Conservation (phyloP, 805 yeast genomes). For the Wickerhamiella dianesei region DNA sequence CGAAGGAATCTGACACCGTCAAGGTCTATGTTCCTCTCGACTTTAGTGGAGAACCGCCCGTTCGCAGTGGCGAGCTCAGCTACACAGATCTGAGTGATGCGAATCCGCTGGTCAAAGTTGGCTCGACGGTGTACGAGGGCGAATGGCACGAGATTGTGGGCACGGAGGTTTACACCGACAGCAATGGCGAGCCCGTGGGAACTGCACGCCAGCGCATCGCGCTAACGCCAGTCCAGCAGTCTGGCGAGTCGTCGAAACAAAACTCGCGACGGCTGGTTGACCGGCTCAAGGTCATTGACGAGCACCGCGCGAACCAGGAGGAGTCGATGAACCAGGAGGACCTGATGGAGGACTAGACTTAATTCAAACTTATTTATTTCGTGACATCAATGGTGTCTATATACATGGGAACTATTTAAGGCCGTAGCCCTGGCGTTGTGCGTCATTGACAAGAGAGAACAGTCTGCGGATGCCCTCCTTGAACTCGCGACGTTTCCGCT, state of each 20-base stretch:
- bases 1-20: conserved; percentile 2
- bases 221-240: conserved; percentile 16
- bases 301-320: neutral
- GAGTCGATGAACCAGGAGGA: neutral
- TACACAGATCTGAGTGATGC: conserved; percentile 42
- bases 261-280: conserved; percentile 2
- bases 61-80: conserved; percentile 26
- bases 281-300: conserved; percentile 7
- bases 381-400: too few relatives aligned
- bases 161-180: conserved; percentile 40
- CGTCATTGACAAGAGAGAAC: conserved; percentile 21
- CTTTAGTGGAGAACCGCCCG: conserved; percentile 20
- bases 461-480: conserved; percentile 24
- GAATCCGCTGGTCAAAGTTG: conserved; percentile 44
- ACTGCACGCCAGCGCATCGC: conserved; percentile 18
- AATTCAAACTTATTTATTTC: neutral
- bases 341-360: too few relatives aligned
- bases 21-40: conserved; percentile 43
- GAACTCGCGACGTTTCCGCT: conserved; percentile 23
- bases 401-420: neutral
- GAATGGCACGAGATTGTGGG: conserved; percentile 70
- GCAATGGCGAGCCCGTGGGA: conserved; percentile 22
- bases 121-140: conserved; percentile 53
- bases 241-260: conserved; percentile 7
- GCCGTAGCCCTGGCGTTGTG: conserved; percentile 10